A percentile compares a stretch with the other conserved stretches of the same genome.
These are phyloP conservation scores for Colletotrichum lupini DNA, from an alignment of 2,329 filamentous ascomycete genomes.

Conservation along the genomic window DNA sequence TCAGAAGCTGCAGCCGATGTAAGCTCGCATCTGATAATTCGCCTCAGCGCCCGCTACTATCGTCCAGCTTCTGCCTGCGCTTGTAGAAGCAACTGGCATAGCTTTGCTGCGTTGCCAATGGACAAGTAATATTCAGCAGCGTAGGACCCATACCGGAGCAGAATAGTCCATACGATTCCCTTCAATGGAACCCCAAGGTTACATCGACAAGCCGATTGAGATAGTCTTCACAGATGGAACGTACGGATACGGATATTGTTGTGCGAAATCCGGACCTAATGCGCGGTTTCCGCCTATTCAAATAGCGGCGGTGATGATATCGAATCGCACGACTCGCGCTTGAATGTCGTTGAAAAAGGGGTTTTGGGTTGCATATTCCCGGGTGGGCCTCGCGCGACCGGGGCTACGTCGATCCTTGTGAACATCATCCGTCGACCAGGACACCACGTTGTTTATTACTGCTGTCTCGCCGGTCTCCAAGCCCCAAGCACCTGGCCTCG, in stretches of 20 bases:
- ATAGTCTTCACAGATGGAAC: background rate
- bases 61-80: no score
- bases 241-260: background rate
- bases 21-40: no score
- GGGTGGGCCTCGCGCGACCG: constrained; percentile 10
- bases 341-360: constrained; percentile 29
- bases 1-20: no score
- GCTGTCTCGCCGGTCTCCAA: constrained; percentile 1
- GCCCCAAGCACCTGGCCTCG: constrained; percentile 22
- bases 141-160: background rate
- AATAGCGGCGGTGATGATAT: background rate
- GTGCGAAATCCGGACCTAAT: background rate
- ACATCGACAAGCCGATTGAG: background rate
- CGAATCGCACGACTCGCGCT: background rate
- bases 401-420: constrained; percentile 28
- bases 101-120: background rate
- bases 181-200: background rate
- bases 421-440: constrained; percentile 30
- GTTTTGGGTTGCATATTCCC: constrained; percentile 13
- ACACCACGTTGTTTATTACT: constrained; percentile 32
- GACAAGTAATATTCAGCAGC: background rate
- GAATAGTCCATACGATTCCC: background rate
- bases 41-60: no score
- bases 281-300: background rate
- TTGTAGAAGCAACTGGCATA: no score